Evolutionary conservation across 108 stramenopile species (phyloP), one percentile per base, ranked within the genome.

Genomic region (Skeletonema marinoi): DNA sequence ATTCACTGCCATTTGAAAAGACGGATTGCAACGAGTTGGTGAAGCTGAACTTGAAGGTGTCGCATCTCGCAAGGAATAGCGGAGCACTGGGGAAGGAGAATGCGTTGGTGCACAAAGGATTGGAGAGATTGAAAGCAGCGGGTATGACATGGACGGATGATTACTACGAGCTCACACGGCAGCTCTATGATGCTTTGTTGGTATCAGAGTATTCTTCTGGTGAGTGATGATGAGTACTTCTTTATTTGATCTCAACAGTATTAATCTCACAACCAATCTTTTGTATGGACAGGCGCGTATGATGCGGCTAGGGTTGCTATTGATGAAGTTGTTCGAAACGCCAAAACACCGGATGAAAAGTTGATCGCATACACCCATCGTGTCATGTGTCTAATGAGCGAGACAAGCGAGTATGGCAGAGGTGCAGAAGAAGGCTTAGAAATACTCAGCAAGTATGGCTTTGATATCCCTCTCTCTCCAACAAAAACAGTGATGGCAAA

Each of bases 291-390:
- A 50, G 48, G 48, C 13, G 30, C 56, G 4, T 56, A 36, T 12
- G 71, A 72, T 25, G 32, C n/a, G 12, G 17, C 71, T 2, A 10
- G 35, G 60, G 35, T 30, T 25, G 73, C 66, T 12, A 80, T 74
- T 41, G 66, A 67, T 67, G 54, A 58, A 60, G 73, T 80, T 44
- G 17, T 80, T 16, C n/a, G 38, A 36, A 50, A 74, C 35, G 78
- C 72, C 2, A 56, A 46, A 32, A 54, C 65, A 14, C 32, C 54
- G 31, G 51, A 74, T 16, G 78, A 80, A 13, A 80, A 73, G 12
- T 38, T 60, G 6, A 58, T 46, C 3, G 78, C 78, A 6, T 50
- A 60, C 30, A 14, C 38, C 13, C 73, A n/a, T 44, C 66, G 42
- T 29, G 59, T 29, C 44, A 59, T 41, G 46, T 66, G 56, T 38